Evolutionary conservation across 371 early-diverging fungal genomes (phyloP).

Genomic region (Mortierella sp.): DNA sequence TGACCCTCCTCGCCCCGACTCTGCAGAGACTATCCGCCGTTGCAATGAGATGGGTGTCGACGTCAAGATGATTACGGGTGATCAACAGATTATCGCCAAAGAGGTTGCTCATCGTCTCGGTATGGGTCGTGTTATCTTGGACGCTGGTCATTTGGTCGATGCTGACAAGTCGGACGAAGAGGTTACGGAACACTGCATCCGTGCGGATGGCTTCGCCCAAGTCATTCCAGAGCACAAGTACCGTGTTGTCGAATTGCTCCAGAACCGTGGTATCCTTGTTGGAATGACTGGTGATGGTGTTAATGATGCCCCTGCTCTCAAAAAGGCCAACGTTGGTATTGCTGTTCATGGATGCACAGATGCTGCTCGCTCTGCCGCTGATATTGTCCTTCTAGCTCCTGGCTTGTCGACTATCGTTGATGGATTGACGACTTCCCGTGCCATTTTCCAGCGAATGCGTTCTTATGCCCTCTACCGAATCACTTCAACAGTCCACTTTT

Average conservation of each 20-base stretch:
- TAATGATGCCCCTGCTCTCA: slow-evolving; percentile 93
- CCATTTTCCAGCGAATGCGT: slow-evolving; percentile 92
- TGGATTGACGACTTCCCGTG: slow-evolving; percentile 83
- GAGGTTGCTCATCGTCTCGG: slow-evolving; percentile 89
- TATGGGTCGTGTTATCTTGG: slow-evolving; percentile 82
- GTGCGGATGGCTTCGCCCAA: slow-evolving; percentile 95
- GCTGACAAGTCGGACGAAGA: slow-evolving; percentile 86
- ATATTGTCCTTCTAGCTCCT: slow-evolving; percentile 89
- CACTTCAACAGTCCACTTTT: slow-evolving; percentile 88
- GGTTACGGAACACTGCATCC: slow-evolving; percentile 65
- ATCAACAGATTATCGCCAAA: slow-evolving; percentile 90
- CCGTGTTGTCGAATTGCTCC: slow-evolving; percentile 90
- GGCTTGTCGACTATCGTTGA: slow-evolving; percentile 89
- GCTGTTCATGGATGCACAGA: slow-evolving; percentile 90
- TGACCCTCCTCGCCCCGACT: slow-evolving; percentile 87
- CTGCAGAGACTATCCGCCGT: slow-evolving; percentile 70
- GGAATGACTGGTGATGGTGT: slow-evolving; percentile 94
- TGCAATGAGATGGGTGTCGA: slow-evolving; percentile 81
- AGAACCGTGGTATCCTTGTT: slow-evolving; percentile 80
- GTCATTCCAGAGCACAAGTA: slow-evolving; percentile 97
- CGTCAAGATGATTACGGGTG: slow-evolving; percentile 94
- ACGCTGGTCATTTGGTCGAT: slow-evolving; percentile 83
- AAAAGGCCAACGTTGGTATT: slow-evolving; percentile 81
- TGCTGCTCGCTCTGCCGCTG: slow-evolving; percentile 90
- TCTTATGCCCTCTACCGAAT: slow-evolving; percentile 91